Evolutionary conservation across 2,329 filamentous ascomycete genomes (phyloP), one percentile per base, ranked within the genome.

Genomic region (Grosmannia clavigera): DNA sequence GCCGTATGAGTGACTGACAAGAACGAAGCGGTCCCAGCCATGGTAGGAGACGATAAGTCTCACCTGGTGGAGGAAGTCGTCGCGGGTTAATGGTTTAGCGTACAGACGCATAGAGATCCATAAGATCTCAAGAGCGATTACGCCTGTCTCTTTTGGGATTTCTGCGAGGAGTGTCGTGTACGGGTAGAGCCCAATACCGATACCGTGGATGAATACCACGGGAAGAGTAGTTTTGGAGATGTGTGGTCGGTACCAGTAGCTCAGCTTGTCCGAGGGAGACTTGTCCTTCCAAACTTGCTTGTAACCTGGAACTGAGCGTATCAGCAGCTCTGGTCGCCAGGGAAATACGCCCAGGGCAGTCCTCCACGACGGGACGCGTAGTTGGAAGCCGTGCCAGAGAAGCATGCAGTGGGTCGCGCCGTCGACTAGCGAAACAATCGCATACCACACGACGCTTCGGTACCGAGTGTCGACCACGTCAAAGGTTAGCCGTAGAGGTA

Each of bases 161-260:
- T 79, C 76, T 40, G 71, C 68, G 1, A 89, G 71, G 66, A 86
- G 86, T 19, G 72, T 69, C 14, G 78, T 72, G 65, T 88, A 87
- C 0, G 84, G 79, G 67, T 81, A 80, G 2, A 89, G 76, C 0
- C 86, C 86, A 61, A 89, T 76, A 51, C 86, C 85, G 56, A 88
- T 87, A 19, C 86, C 86, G 65, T 89, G 86, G 55, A 88, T 76
- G 70, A 88, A 88, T 4, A 90, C 70, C 9, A 89, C 70, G 0
- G 86, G 86, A 0, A 80, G 71, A 25, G 76, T 74, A 27, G 50
- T 56, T 12, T 14, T 25, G 2, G 72, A 76, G 0, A 74, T 81
- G 67, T 88, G 85, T 5, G 82, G 81, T 2, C 80, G 78, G 65
- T 85, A 75, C 82, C 84, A 89, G 73, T 90, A 89, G 62, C 79